These are phyloP conservation scores for Colletotrichum chrysophilum DNA, from an alignment of 2,329 filamentous ascomycete species.

Conservation along the genomic window DNA sequence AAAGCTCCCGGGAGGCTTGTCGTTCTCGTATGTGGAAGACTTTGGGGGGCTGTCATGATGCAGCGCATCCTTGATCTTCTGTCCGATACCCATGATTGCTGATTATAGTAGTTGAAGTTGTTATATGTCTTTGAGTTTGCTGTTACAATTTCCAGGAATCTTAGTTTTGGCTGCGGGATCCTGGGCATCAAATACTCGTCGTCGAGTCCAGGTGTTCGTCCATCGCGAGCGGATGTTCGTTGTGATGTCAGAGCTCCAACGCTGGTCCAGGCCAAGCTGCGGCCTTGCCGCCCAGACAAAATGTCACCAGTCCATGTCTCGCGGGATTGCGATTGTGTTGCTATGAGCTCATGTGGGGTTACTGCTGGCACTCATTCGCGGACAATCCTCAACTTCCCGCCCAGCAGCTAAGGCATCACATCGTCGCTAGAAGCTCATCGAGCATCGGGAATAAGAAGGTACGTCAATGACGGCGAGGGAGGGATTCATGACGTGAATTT, in stretches of 20 bases:
- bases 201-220: background rate
- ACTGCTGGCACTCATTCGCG: background rate
- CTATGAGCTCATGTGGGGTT: slow-evolving; percentile 23
- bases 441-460: background rate
- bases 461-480: slow-evolving; percentile 15
- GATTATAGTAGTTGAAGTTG: background rate
- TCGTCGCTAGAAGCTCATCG: background rate
- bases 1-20: slow-evolving; percentile 12
- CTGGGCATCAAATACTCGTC: slow-evolving; percentile 4
- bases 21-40: background rate
- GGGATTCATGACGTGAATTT: slow-evolving; percentile 19
- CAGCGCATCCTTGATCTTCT: slow-evolving; percentile 24
- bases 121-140: background rate
- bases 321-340: background rate
- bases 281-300: background rate
- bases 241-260: slow-evolving; percentile 7
- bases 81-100: slow-evolving; percentile 21
- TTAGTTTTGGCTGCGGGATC: background rate
- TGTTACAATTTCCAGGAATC: background rate
- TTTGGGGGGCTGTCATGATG: slow-evolving; percentile 5
- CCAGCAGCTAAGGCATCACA: background rate
- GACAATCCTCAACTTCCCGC: background rate
- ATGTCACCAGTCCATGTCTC: background rate
- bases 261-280: background rate
- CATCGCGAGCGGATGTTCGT: background rate